phyloP scores from a whole-genome alignment of 1,284 basidiomycete species.

The Leccinum subrobustum region DNA sequence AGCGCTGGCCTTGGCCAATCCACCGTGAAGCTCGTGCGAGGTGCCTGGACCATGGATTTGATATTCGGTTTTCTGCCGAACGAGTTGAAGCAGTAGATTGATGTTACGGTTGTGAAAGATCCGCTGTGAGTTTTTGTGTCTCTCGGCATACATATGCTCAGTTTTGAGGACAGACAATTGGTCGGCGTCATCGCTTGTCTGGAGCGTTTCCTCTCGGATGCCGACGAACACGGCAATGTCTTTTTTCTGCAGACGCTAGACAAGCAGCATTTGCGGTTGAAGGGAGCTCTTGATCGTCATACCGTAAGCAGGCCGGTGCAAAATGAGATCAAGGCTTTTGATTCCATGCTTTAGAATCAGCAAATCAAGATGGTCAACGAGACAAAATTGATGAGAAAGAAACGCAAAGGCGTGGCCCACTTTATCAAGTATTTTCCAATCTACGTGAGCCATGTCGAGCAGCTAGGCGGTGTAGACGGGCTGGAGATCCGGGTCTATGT shows the following conservation, averaged over 20 bases:
- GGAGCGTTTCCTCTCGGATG: conserved; percentile 78
- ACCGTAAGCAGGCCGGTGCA: conserved; percentile 52
- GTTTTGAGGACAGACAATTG: conserved; percentile 60
- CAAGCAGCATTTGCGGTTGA: conserved; percentile 79
- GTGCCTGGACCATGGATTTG: conserved; percentile 90
- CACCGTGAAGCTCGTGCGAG: conserved; percentile 79
- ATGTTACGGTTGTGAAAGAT: conserved; percentile 75
- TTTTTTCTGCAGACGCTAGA: conserved; percentile 76
- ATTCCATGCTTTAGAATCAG: conserved; percentile 54
- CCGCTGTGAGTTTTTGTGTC: conserved; percentile 57
- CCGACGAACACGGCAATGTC: conserved; percentile 74
- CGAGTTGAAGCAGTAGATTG: conserved; percentile 86
- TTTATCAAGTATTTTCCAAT: conserved; percentile 93
- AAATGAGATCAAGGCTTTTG: conserved; percentile 2
- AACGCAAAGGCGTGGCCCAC: conserved; percentile 88
- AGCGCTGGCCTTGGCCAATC: conserved; percentile 62
- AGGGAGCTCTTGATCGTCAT: conserved; percentile 72
- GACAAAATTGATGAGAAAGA: conserved; percentile 89
- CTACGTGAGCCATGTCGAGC: conserved; percentile 84
- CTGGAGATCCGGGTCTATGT: conserved; percentile 80
- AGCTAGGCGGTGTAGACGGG: conserved; percentile 76
- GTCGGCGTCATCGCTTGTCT: conserved; percentile 82
- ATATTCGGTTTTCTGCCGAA: conserved; percentile 91
- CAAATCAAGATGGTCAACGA: conserved; percentile 90
- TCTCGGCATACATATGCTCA: background rate